Evolutionary conservation across 1,284 basidiomycete species (phyloP), one percentile per base, ranked within the genome.

Genomic region (Ganoderma resinaceum): DNA sequence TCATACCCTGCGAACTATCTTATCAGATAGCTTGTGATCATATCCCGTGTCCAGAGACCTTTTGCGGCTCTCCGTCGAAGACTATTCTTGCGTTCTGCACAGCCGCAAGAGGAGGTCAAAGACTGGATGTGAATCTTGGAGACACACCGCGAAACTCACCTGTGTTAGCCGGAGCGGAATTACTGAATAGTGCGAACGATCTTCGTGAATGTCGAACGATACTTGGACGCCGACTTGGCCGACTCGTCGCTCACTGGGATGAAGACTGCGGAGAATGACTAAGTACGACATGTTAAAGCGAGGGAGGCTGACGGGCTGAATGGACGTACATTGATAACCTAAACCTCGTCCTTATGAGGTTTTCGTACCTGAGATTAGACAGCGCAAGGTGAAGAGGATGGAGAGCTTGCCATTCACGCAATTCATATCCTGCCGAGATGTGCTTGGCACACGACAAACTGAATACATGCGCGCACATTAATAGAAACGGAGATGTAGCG

Each of bases 11-110:
- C 37, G 4, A 40, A 12, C 11, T 57, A 69, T 66, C 68, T 69
- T 61, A 68, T 68, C 67, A 68, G 67, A 68, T 68, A 66, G 9
- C 43, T 16, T 57, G 61, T 40, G 61, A 62, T 49, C 16, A 6
- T 16, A 26, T n/a, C 58, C 8, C 58, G 37, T 57, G 29, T 57
- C 9, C 38, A n/a, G 35, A 49, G 61, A 35, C 14, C 20, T 33
- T 53, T 53, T 35, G 20, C 57, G 66, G 57, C 62, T 59, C 53
- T 42, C 64, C 46, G 65, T 60, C 40, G 46, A 66, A 58, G 20
- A 26, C 62, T 67, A 61, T 46, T 49, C 46, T 42, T 60, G 61
- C 29, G 23, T 26, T 38, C 57, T 14, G 61, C 33, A 46, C 35
- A 63, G 57, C 11, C 33, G 46, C 23, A n/a, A 46, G 31, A 16